Base-by-base conservation (phyloP, 768 basidiomycete species). In the Kwoniella bestiolae region DNA sequence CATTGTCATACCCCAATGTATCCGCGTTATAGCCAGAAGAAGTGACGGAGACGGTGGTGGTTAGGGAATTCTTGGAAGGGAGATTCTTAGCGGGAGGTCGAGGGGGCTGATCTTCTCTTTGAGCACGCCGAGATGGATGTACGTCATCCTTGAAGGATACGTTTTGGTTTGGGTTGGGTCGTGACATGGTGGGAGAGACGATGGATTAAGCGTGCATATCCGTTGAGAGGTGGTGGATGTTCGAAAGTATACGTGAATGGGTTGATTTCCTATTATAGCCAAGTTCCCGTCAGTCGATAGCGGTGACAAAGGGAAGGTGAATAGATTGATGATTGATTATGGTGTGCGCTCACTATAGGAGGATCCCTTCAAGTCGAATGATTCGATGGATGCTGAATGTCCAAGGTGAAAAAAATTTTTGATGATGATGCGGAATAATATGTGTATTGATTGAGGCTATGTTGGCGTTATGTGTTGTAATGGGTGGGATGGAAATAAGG, bases 121-220 rank as follows among this genome's bases (percentile, higher is more conserved):
- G 52, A 32, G 68, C 52, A 21, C 76, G 74, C 12, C 76, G 64
- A 16, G 76, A 78, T 7, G 74, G 76, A 23, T 72, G 73, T 18
- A 66, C 34, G 32, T 63, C 66, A 28, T 74, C 70, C 32, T 64
- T 55, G 60, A 78, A 78, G 11, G 76, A 78, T 49, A 78, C 74
- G 55, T 75, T 75, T 16, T 70, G 64, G 14, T 49, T 28, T 7
- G 71, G 68, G 32, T 60, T 45, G 8, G 76, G 76, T 12, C 76
- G 70, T 18, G 76, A 69, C 76, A 78, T 78, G 34, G 18, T 70
- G 64, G 14, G 16, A 31, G 25, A 31, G 14, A 18, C 11, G 3
- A 14, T 51, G 46, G 28, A 47, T 44, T 38, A 62, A n/a, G 53
- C n/a, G 23, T n/a, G 25, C 50, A 52, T 55, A n/a, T 52, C 60